Percentiles rank a stretch among this genome's conserved stretches.
Conservation (phyloP, 176 grass and related monocot species). For the Saccharum spontaneum region DNA sequence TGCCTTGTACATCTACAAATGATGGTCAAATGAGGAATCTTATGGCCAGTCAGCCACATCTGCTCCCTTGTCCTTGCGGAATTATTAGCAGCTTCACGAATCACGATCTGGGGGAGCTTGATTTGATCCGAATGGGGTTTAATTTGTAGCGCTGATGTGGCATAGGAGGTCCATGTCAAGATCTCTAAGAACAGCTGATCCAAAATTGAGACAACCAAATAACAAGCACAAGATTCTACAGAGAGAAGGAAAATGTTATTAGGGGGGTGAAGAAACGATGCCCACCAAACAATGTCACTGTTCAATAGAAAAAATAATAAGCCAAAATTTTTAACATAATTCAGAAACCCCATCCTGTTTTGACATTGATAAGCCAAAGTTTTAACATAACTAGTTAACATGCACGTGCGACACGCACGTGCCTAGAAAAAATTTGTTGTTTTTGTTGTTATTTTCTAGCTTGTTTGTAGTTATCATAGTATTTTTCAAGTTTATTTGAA, state of each 20-base stretch:
- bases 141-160: not conserved
- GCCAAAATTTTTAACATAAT: not conserved
- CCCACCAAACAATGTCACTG: not conserved
- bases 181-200: not conserved
- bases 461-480: no score
- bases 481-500: no score
- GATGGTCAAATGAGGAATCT: conserved; percentile 45
- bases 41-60: conserved; percentile 26
- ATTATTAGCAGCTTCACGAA: conserved; percentile 8
- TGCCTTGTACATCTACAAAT: not conserved
- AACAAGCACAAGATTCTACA: not conserved
- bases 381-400: not conserved
- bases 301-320: not conserved
- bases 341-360: not conserved
- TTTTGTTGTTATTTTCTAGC: no score
- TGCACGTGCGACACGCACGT: no score
- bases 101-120: not conserved
- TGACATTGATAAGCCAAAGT: not conserved
- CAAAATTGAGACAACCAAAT: not conserved
- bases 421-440: no score
- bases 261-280: not conserved
- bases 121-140: not conserved
- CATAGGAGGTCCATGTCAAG: not conserved
- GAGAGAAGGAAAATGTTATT: not conserved
- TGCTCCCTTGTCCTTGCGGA: conserved; percentile 16